Evolutionary conservation across 805 yeast genomes (phyloP).

Genomic region (Wickerhamomyces hampshirensis): DNA sequence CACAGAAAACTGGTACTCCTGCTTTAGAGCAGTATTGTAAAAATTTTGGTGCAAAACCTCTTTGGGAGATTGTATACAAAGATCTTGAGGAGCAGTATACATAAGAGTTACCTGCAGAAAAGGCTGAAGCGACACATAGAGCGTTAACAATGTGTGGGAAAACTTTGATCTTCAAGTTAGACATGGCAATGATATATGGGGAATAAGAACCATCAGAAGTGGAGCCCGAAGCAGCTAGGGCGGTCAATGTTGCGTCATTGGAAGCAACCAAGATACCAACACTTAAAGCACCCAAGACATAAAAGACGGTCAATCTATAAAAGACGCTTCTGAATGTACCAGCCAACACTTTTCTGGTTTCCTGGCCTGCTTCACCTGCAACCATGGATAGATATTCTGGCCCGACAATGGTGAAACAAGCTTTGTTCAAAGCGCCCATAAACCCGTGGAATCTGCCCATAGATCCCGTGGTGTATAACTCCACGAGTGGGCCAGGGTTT

Average conservation of each 20-base stretch:
- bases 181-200: slow-evolving; percentile 55
- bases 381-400: slow-evolving; percentile 82
- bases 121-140: slow-evolving; percentile 47
- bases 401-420: slow-evolving; percentile 75
- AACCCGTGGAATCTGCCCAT: slow-evolving; percentile 70
- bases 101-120: slow-evolving; percentile 54
- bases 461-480: slow-evolving; percentile 46
- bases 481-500: slow-evolving; percentile 50
- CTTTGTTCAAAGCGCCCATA: slow-evolving; percentile 61
- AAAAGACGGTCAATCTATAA: slow-evolving; percentile 55
- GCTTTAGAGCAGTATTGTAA: slow-evolving; percentile 53
- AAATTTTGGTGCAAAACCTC: slow-evolving; percentile 55
- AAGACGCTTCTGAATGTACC: slow-evolving; percentile 72
- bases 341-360: slow-evolving; percentile 69
- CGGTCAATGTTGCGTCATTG: slow-evolving; percentile 47
- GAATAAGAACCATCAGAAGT: slow-evolving; percentile 51
- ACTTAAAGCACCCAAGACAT: slow-evolving; percentile 59
- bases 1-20: slow-evolving; percentile 75
- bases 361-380: slow-evolving; percentile 71
- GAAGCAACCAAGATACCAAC: slow-evolving; percentile 64
- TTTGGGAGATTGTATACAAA: slow-evolving; percentile 47
- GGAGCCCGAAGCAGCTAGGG: slow-evolving; percentile 56
- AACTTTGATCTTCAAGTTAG: slow-evolving; percentile 45
- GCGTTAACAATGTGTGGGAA: slow-evolving; percentile 49
- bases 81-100: slow-evolving; percentile 60